Base-by-base conservation (phyloP, 257 asterid species). In the Osmanthus fragrans region DNA sequence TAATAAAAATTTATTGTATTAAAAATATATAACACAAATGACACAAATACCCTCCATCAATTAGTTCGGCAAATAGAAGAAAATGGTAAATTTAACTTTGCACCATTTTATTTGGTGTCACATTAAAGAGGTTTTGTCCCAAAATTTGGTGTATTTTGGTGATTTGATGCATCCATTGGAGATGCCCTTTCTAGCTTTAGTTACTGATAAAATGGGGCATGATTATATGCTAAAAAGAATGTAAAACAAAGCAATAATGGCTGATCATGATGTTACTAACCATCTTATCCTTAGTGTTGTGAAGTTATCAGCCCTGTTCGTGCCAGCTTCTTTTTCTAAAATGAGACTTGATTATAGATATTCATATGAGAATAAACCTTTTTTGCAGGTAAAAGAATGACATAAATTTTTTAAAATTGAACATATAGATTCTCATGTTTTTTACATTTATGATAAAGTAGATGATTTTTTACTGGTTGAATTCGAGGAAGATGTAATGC, bases 251-350 rank as follows among this genome's bases (percentile, higher is more conserved):
- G 72, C 64, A 51, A 74, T 32, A 77, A 56, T 29, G 73, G 72
- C 32, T 70, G 64, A 78, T 80, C 79, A 73, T 33, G 76, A 70
- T 63, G 29, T 80, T 70, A 36, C 51, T 45, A 78, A 76, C 84
- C 73, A 70, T 78, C 68, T 67, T 76, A 36, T 45, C n/a, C 54
- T 13, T 45, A 45, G 3, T 15, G n/a, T 45, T 45, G 19, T 45
- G 3, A 45, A 45, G 54, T 45, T 3, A 45, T 45, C n/a, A 45
- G 54, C 1, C 19, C 19, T 45, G 54, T 45, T 10, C 54, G 18
- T 45, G 5, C 54, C 19, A 45, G 54, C 63, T 18, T 51, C 23
- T 3, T 51, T 16, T 16, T 1, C 63, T 51, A 51, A 51, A 51
- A 49, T 16, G 63, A 5, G 7, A 23, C 60, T 16, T 51, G 60